Evolutionary conservation across 139 green algal genomes (phyloP).

Genomic region (Raphidocelis subcapitata): DNA sequence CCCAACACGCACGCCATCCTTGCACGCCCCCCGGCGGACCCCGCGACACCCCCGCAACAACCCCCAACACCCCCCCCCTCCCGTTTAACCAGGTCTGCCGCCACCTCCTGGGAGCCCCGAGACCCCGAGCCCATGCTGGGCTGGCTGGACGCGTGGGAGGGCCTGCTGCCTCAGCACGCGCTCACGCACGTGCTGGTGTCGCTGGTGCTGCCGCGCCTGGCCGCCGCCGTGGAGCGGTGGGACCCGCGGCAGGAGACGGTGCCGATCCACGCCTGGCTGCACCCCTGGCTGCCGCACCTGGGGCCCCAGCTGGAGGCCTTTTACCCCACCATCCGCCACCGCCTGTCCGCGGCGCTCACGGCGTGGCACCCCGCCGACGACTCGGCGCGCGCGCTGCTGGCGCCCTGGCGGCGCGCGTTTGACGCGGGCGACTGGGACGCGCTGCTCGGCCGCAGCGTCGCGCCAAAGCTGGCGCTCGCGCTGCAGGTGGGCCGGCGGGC

Average conservation of each 20-base stretch:
- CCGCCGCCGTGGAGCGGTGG: slow-evolving; percentile 79
- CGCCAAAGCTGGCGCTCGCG: slow-evolving; percentile 84
- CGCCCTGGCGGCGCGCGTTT: slow-evolving; percentile 87
- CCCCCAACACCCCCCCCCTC: slow-evolving; percentile 27
- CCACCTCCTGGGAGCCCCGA: slow-evolving; percentile 78
- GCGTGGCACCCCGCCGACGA: slow-evolving; percentile 87
- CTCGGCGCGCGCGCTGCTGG: slow-evolving; percentile 75
- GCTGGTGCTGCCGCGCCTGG: slow-evolving; percentile 84
- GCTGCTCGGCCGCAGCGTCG: slow-evolving; percentile 72
- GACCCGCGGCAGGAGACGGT: slow-evolving; percentile 83
- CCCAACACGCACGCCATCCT: too few species aligned
- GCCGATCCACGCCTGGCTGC: slow-evolving; percentile 93
- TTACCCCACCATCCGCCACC: slow-evolving; percentile 80
- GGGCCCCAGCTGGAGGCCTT: slow-evolving; percentile 71
- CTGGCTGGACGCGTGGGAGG: slow-evolving; percentile 84
- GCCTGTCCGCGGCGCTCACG: slow-evolving; percentile 5
- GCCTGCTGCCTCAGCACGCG: slow-evolving; percentile 45
- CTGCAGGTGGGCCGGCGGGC: slow-evolving; percentile 8
- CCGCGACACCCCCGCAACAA: too few species aligned
- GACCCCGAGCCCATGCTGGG: slow-evolving; percentile 80
- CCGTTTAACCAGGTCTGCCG: slow-evolving; percentile 9
- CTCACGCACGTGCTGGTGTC: slow-evolving; percentile 67
- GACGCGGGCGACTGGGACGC: slow-evolving; percentile 76
- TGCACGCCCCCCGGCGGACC: too few species aligned
- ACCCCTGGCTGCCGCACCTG: slow-evolving; percentile 93